Base-by-base conservation (phyloP, 768 basidiomycete genomes). In the Lanmaoa rubissima region DNA sequence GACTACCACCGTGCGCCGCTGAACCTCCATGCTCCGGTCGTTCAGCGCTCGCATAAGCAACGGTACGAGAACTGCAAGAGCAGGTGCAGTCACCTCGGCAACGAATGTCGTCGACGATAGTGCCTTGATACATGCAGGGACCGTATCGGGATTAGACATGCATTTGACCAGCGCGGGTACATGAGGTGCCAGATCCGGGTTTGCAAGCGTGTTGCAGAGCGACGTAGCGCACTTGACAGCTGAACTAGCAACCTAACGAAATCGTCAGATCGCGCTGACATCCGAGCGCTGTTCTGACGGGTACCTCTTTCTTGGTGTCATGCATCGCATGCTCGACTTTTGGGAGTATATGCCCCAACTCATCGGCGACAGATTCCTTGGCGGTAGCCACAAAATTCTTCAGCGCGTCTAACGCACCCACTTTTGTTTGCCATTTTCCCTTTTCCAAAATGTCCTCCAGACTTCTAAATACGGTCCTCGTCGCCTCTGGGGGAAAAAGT, bases 21-120 rank as follows among this genome's bases (percentile, higher is more conserved):
- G 94, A 19, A 94, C 92, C 65, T 97, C 94, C 87, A 94, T 97
- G 55, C 93, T 94, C 61, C 95, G 84, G 70, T 97, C 95, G 62
- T 95, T 95, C 64, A 98, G 78, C 11, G 92, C 95, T 66, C 96
- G 92, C 42, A 84, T 79, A 47, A 98, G 79, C 24, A 98, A 83
- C 8, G 96, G 96, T 8, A 95, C 93, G 54, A 98, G 84, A 61
- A 98, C 94, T 16, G 96, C 96, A 32, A 98, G 82, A 12, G 95
- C 93, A n/a, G 96, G 95, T 0, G 93, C 86, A 24, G 90, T 97
- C 63, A 98, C 93, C 76, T 98, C 96, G 51, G 95, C 91, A 57
- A 98, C 96, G 62, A 98, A 98, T 16, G 96, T 98, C 17, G 93
- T 94, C 59, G 86, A 92, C 5, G 95, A 96, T 12, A 98, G 81